phyloP scores from a whole-genome alignment of 1,284 basidiomycete species.

The Melanopsichium pennsylvanicum region DNA sequence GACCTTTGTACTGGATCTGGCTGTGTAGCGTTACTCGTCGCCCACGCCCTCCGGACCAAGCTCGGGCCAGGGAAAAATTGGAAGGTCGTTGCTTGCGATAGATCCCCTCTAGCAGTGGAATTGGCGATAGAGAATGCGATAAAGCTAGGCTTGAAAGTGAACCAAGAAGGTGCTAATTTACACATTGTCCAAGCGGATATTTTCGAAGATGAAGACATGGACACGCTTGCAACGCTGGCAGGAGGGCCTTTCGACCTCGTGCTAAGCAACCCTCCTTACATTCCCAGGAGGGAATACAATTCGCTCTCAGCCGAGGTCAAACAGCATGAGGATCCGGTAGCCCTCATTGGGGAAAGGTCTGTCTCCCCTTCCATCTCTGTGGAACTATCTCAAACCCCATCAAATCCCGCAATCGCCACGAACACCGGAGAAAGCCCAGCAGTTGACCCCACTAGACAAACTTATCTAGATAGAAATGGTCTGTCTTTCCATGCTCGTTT shows the following conservation, averaged over 20 bases:
- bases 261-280: conserved; percentile 41
- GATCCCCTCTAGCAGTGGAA: conserved; percentile 14
- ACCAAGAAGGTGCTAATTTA: neutral
- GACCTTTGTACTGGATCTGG: conserved; percentile 40
- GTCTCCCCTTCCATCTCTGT: neutral
- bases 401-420: too few relatives aligned
- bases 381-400: too few relatives aligned
- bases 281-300: conserved; percentile 31
- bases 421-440: too few relatives aligned
- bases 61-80: conserved; percentile 2
- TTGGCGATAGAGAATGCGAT: conserved; percentile 32
- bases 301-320: conserved; percentile 12
- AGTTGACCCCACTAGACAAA: too few relatives aligned
- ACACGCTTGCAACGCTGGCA: conserved; percentile 1
- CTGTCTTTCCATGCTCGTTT: conserved; percentile 29
- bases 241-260: conserved; percentile 32
- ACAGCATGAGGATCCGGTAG: conserved; percentile 30
- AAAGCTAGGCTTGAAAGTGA: conserved; percentile 9
- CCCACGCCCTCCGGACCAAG: conserved; percentile 14
- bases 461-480: conserved; percentile 14
- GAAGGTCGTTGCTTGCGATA: conserved; percentile 34
- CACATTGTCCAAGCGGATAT: conserved; percentile 27
- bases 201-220: conserved; percentile 19
- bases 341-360: conserved; percentile 34
- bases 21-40: conserved; percentile 32